Conservation (phyloP, 2,329 filamentous ascomycete genomes). For the Teratosphaeria epicoccoides region DNA sequence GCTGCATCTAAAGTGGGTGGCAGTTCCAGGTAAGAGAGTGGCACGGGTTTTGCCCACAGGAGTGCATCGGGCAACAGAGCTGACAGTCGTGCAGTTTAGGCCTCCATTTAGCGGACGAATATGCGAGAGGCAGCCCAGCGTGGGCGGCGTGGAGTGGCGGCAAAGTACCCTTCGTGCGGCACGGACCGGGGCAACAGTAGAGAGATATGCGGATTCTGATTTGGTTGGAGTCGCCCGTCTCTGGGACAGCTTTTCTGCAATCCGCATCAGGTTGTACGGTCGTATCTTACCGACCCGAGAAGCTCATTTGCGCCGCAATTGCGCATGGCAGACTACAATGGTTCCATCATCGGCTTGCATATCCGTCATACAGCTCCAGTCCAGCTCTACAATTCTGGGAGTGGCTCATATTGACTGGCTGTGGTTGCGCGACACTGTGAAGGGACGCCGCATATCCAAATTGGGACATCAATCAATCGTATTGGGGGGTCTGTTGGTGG, state of each 20-base stretch:
- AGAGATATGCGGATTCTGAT: not conserved
- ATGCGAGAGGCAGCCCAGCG: constrained; percentile 26
- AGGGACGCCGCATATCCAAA: not conserved
- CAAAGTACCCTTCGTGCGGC: not conserved
- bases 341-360: not conserved
- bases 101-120: constrained; percentile 30
- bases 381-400: not conserved
- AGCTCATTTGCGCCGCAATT: not conserved
- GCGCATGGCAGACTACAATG: not conserved
- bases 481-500: not conserved
- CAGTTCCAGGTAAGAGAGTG: constrained; percentile 28
- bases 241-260: not conserved
- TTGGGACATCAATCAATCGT: not conserved
- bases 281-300: not conserved
- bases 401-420: not conserved
- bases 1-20: constrained; percentile 28
- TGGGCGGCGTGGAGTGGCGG: constrained; percentile 14
- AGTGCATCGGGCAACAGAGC: constrained; percentile 11
- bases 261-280: not conserved
- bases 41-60: constrained; percentile 7
- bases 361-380: not conserved
- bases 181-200: not conserved
- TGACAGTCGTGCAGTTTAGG: constrained; percentile 23
- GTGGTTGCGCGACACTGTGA: not conserved
- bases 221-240: not conserved